Base-by-base conservation (phyloP, 176 grass and related monocot species). In the Typha latifolia region DNA sequence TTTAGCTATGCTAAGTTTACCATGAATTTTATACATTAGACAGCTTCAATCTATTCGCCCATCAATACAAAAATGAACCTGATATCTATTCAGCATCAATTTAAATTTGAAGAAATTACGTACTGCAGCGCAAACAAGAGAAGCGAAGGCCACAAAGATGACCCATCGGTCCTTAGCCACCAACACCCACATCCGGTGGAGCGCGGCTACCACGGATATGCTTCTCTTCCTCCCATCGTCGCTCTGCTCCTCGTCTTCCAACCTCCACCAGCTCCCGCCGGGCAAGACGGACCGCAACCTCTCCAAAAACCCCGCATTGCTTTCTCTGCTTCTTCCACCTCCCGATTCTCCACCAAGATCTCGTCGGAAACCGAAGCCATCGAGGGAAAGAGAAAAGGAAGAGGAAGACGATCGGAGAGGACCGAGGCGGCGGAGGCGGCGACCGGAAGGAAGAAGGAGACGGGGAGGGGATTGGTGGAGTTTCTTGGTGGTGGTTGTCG, bases 191-290 rank as follows among this genome's bases (percentile, higher is more conserved):
- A 97, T 97, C 72, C 88, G 67, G 6, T 64, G 63, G 24, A 97
- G 83, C 52, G 85, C 93, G 37, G 66, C 71, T n/a, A 70, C 67
- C 26, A 87, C 88, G 13, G 93, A 80, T 48, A 87, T 47, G 47
- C 75, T 88, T 69, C 79, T 80, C 79, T 16, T 72, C 82, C 76
- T 79, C 76, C 69, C 70, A 21, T 63, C 71, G 3, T 14, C 69
- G 32, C 70, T 67, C 32, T 69, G 74, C 2, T 81, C 88, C 32
- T 76, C 78, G n/a, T 84, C 69, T 68, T 91, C 93, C 12, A 97
- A 82, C 49, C 89, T 84, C 93, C 93, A 91, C 93, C 93, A 97
- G 34, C 70, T 86, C 9, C 93, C 93, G 2, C 93, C 93, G 14
- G 93, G 88, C 2, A 91, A 67, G 23, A 97, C 75, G 78, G 84